These are phyloP conservation scores for Zymoseptoria brevis DNA, from an alignment of 2,329 filamentous ascomycete genomes.

Conservation along the genomic window DNA sequence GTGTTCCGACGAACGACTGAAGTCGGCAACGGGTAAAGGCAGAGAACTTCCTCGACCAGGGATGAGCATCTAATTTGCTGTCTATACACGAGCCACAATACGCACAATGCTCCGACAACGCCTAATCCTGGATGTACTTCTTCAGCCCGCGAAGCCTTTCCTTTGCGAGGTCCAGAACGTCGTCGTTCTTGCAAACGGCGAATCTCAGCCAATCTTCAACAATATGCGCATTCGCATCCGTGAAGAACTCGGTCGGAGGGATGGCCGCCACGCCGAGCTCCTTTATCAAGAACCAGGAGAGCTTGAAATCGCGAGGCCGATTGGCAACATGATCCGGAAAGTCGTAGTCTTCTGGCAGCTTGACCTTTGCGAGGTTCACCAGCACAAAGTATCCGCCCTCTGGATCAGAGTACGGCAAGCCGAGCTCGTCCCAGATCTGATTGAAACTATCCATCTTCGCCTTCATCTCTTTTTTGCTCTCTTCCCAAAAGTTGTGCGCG, in stretches of 20 bases:
- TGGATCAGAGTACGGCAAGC: conserved; percentile 67
- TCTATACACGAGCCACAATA: neutral
- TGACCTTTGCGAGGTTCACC: conserved; percentile 83
- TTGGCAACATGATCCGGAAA: conserved; percentile 84
- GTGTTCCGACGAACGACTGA: conserved; percentile 52
- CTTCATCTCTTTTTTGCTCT: conserved; percentile 79
- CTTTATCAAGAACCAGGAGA: conserved; percentile 94
- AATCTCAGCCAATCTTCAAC: conserved; percentile 92
- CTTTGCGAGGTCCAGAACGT: conserved; percentile 52
- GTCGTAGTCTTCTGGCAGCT: conserved; percentile 71
- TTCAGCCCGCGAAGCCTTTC: conserved; percentile 42
- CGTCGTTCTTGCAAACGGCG: conserved; percentile 91
- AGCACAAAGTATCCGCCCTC: conserved; percentile 97
- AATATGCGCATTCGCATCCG: conserved; percentile 69
- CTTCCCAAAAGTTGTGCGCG: conserved; percentile 75
- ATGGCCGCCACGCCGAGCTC: conserved; percentile 94
- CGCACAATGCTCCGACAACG: neutral
- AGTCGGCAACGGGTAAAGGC: neutral
- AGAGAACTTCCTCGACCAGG: neutral
- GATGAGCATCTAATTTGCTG: neutral
- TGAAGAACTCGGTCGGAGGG: conserved; percentile 95
- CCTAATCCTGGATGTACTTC: conserved; percentile 37
- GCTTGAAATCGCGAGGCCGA: conserved; percentile 85
- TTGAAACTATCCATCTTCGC: conserved; percentile 83
- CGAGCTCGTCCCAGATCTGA: conserved; percentile 46